Base-by-base conservation (phyloP, 768 basidiomycete species). In the Collybia sp. region DNA sequence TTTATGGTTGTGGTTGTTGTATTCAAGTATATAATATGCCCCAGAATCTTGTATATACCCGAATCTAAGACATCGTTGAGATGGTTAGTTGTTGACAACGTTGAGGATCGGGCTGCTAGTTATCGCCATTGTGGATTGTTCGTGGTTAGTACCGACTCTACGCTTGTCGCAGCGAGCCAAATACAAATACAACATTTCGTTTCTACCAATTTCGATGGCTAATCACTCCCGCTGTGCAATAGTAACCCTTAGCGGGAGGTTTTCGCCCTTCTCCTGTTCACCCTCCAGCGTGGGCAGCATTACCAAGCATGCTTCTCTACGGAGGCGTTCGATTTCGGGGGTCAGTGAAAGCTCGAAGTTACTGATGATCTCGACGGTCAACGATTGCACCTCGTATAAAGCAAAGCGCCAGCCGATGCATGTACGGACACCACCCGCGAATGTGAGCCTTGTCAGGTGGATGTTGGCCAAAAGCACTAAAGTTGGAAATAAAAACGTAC, bases 281-380 rank as follows among this genome's bases (percentile, higher is more conserved):
- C 72, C 76, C 43, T 73, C 69, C 20, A 75, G 56, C 5, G 71
- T 72, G 10, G 74, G 76, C 25, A 72, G 47, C 72, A 77, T 73
- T 11, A 76, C 70, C 43, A 76, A 53, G 48, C 71, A 72, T 5
- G 72, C 67, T 49, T 75, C 70, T 42, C 74, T 60, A 32, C 73
- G 65, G 17, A 78, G 56, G 12, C 66, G 58, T 3, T 61, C 56
- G 15, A 73, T 56, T 16, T 71, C 69, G 13, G 68, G 66, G 1
- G 70, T 72, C 3, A 58, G 68, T 48, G 69, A 56, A 30, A 84
- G 69, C 53, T 82, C 73, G 49, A 84, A 83, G 58, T 79, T 77
- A 41, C 73, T 71, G 49, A 83, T 60, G 32, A 80, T 70, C 55
- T 82, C 81, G 5, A 79, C 70, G 4, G 82, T 67, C 51, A 85